Percentiles rank a stretch among this genome's conserved stretches.
Evolutionary conservation across 352 stramenopile species (phyloP).

Genomic region (Pythium rhizo-oryzae): DNA sequence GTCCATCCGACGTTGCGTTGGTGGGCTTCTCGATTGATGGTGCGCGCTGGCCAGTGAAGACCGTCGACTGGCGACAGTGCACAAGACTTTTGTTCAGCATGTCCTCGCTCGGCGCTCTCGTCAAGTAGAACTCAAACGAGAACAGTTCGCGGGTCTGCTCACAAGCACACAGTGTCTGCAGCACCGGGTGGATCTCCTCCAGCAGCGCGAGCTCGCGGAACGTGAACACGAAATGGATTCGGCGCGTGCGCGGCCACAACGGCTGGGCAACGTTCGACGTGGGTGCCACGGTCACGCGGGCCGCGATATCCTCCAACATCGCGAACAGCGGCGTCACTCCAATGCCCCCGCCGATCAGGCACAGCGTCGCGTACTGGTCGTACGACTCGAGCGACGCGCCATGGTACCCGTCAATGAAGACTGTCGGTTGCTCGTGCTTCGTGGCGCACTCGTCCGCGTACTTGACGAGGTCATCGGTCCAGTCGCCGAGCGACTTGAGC

Average conservation of each 20-base stretch:
- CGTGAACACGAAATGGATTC: slow-evolving; percentile 24
- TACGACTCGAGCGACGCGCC: slow-evolving; percentile 38
- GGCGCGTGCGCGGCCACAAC: slow-evolving; percentile 42
- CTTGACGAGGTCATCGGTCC: slow-evolving; percentile 35
- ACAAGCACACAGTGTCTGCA: slow-evolving; percentile 1
- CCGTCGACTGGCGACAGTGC: background rate
- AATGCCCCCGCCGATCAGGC: slow-evolving; percentile 40
- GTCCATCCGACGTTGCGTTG: background rate
- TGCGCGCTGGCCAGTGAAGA: background rate
- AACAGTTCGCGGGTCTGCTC: slow-evolving; percentile 26
- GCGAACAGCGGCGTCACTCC: slow-evolving; percentile 44
- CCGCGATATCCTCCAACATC: slow-evolving; percentile 43
- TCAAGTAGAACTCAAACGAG: slow-evolving; percentile 32
- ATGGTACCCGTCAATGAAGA: slow-evolving; percentile 55
- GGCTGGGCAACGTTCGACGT: background rate
- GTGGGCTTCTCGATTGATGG: background rate
- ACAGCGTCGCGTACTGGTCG: slow-evolving; percentile 26
- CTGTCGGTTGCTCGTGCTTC: slow-evolving; percentile 18
- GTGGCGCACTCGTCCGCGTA: slow-evolving; percentile 37
- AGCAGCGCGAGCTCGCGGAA: slow-evolving; percentile 45
- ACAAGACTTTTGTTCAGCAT: slow-evolving; percentile 22
- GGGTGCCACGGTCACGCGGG: background rate
- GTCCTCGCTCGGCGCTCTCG: slow-evolving; percentile 16
- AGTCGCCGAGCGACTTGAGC: slow-evolving; percentile 47
- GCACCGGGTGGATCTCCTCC: slow-evolving; percentile 36